phyloP scores from a whole-genome alignment of 2,329 filamentous ascomycete species.

The Keithomyces neogunnii region DNA sequence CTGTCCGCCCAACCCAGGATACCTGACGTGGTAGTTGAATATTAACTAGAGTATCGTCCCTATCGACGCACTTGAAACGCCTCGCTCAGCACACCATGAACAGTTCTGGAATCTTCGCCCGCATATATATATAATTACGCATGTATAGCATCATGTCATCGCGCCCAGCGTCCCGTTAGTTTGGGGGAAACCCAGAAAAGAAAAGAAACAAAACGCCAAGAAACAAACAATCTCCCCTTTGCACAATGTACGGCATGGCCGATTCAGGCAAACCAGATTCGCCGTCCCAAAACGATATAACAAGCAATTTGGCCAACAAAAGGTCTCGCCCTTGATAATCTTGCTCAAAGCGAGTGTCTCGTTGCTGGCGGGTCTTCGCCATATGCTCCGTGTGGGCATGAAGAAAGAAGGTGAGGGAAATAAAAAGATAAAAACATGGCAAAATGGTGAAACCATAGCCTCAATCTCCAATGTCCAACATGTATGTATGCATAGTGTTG shows the following conservation, averaged over 20 bases:
- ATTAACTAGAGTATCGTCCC: neutral
- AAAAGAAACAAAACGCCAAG: neutral
- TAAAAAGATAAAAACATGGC: conserved; percentile 6
- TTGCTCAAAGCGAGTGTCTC: no score
- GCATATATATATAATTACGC: conserved; percentile 8
- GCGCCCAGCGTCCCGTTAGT: neutral
- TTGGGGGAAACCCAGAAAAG: neutral
- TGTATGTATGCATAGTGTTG: no score
- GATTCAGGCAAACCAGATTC: no score
- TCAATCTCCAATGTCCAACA: neutral
- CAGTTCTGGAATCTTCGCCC: neutral
- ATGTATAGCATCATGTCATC: neutral
- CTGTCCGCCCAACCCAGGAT: neutral
- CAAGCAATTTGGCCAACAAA: no score
- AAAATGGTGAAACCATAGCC: conserved; percentile 21
- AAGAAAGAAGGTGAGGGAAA: no score
- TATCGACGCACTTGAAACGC: neutral
- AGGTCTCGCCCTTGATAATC: no score
- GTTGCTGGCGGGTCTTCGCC: no score
- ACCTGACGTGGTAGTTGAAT: neutral
- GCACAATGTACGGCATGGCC: neutral
- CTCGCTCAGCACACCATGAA: neutral
- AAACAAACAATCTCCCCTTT: neutral
- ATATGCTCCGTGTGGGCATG: no score
- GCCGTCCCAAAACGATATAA: no score